Base-by-base conservation (phyloP, 2,329 filamentous ascomycete species). In the Cytospora mali region DNA sequence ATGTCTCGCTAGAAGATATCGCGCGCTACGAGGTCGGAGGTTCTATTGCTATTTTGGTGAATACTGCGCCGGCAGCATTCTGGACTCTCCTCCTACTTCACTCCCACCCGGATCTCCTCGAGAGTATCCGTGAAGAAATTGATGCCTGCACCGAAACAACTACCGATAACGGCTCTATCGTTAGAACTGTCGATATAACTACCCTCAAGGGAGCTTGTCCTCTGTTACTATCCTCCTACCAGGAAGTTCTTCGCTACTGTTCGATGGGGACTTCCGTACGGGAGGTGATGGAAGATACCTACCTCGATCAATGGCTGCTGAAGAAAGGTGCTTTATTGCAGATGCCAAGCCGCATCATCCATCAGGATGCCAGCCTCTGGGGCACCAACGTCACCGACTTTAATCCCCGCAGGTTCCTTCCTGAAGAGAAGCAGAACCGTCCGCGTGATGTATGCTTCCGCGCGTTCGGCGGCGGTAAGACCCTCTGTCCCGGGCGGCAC, bases 1-100 rank as follows among this genome's bases (percentile, higher is more conserved):
- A 73, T 0, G 67, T 80, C 4, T 61, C 70, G 2, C 49, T 74
- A 0, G 65, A 66, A 25, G 77, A 80, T 63, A 75, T 76, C 4
- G 77, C 76, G 7, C 72, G 75, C 42, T 75, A 75, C 61, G 77
- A 80, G 64, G 73, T 78, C 54, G 78, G 75, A 13, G 72, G 73
- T 2, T 73, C 73, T 1, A 72, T 80, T 55, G 79, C 74, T 0
- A 67, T 78, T 31, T 68, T 81, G 1, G 73, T 74, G 21, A 81
- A 79, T 57, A 78, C 75, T 1, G 69, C 71, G 0, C 75, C 76
- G 0, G 68, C 76, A 0, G 62, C 72, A 0, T 80, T 80, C 66
- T 81, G 78, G 79, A 69, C 75, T 11, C 59, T 79, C 1, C 73
- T 75, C 27, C 69, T 76, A 16, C 66, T 80, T 13, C 69, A 74